Conservation (phyloP, 441 rosid species). For the Erodium texanum region DNA sequence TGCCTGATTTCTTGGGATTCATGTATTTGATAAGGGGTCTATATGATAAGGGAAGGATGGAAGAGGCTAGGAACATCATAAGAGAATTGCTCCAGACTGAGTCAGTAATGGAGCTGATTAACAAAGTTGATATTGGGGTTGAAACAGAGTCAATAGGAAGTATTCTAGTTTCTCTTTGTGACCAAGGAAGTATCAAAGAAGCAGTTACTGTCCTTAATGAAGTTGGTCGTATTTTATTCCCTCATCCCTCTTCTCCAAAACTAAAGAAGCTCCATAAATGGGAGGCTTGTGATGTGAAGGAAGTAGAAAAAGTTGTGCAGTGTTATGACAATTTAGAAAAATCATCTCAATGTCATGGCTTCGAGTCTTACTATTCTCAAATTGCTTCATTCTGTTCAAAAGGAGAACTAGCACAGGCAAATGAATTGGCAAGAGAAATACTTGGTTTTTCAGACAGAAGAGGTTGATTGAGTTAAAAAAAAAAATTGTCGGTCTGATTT, state of each 20-base stretch:
- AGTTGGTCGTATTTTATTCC: conserved; percentile 39
- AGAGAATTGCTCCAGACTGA: conserved; percentile 74
- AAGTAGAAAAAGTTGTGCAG: background rate
- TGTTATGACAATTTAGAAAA: background rate
- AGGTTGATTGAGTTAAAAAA: background rate
- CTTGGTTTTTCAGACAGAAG: background rate
- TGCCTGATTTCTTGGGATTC: conserved; percentile 77
- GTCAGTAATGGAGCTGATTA: conserved; percentile 47
- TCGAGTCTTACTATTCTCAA: conserved; percentile 18
- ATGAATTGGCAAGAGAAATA: conserved; percentile 14
- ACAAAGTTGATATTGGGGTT: conserved; percentile 43
- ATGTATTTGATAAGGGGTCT: conserved; percentile 61
- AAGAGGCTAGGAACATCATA: conserved; percentile 68
- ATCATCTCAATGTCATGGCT: conserved; percentile 8
- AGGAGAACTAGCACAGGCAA: conserved; percentile 19
- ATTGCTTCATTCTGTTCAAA: conserved; percentile 20
- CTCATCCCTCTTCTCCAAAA: conserved; percentile 24
- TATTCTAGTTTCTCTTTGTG: conserved; percentile 58
- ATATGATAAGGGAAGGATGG: conserved; percentile 76
- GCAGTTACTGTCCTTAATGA: conserved; percentile 65
- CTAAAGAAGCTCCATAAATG: conserved; percentile 8
- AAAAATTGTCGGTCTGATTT: background rate
- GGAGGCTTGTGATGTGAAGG: conserved; percentile 13
- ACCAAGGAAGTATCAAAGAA: conserved; percentile 68
- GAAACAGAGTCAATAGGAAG: conserved; percentile 55